Percentiles rank a stretch among this genome's conserved stretches.
Evolutionary conservation across 257 asterid species (phyloP).

Genomic region (Solanum paucissectum): DNA sequence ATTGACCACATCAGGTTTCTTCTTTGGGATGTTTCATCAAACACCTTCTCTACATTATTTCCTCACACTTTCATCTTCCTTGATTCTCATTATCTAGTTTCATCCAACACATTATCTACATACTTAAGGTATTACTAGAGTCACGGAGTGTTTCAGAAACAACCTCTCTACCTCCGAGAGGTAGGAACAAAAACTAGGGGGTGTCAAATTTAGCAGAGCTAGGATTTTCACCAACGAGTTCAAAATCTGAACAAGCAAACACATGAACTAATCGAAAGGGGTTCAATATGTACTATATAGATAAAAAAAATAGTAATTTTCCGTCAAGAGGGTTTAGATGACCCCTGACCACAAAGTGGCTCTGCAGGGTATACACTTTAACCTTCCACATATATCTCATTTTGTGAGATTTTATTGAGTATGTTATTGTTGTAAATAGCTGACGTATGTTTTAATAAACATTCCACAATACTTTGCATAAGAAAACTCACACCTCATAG

Average conservation of each 20-base stretch:
- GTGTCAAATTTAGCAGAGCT: background rate
- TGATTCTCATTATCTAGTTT: background rate
- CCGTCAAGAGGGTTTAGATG: background rate
- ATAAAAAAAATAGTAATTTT: too few relatives aligned
- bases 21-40: background rate
- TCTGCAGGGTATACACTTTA: background rate
- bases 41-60: background rate
- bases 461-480: too few relatives aligned
- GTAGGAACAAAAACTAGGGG: background rate
- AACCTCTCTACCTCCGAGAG: background rate
- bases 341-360: background rate
- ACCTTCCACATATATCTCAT: background rate
- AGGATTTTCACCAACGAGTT: too few relatives aligned
- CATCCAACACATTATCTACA: background rate
- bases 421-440: too few relatives aligned
- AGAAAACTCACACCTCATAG: too few relatives aligned
- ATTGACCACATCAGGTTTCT: background rate
- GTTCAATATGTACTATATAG: background rate
- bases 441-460: background rate
- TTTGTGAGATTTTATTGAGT: too few relatives aligned
- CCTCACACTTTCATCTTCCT: too few relatives aligned
- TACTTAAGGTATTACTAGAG: background rate
- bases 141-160: background rate
- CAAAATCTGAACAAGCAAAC: too few relatives aligned
- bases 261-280: background rate